Base-by-base conservation (phyloP, 2,329 filamentous ascomycete genomes). In the Ilyonectria destructans region DNA sequence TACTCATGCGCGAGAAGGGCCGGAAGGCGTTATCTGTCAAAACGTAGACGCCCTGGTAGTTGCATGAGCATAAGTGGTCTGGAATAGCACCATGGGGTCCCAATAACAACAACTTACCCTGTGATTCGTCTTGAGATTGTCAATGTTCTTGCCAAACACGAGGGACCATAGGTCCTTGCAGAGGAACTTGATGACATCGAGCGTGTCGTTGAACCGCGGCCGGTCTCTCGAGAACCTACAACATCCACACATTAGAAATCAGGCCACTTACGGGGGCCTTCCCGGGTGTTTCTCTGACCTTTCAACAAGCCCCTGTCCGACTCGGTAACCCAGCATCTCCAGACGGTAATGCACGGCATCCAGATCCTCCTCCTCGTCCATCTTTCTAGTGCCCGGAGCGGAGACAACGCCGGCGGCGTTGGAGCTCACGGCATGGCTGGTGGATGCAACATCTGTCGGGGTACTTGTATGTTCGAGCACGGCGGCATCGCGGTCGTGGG, bases 121-220 rank as follows among this genome's bases (percentile, higher is more conserved):
- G 80, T 99, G 96, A 79, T 99, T 99, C 9, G 96, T 99, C 84
- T 99, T 99, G 54, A 99, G 87, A 80, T 99, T 99, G 82, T 99
- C 96, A 78, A 99, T 94, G 81, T 98, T 97, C 83, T 99, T 99
- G 79, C 93, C 89, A 82, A 98, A 99, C 17, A 98, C 89, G 21
- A 98, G 87, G 37, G 91, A 95, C 96, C 96, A 99, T 51, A 99
- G 87, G 81, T 99, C 96, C 85, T 99, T 99, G 89, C 96, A 99
- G 57, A 99, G 87, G 78, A 99, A 98, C 81, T 99, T 99, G 80
- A 99, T 99, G 57, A 95, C 93, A 79, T 98, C 96, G 48, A 99
- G 89, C 4, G 95, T 95, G 75, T 97, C 95, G 69, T 92, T 93
- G 79, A 98, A 97, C 56, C 95, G 93, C 46, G 96, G 94, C 58